A percentile compares a stretch with the other conserved stretches of the same genome.
These are phyloP conservation scores for Epichloe brachyelytri DNA, from an alignment of 2,329 filamentous ascomycete species.

Conservation along the genomic window DNA sequence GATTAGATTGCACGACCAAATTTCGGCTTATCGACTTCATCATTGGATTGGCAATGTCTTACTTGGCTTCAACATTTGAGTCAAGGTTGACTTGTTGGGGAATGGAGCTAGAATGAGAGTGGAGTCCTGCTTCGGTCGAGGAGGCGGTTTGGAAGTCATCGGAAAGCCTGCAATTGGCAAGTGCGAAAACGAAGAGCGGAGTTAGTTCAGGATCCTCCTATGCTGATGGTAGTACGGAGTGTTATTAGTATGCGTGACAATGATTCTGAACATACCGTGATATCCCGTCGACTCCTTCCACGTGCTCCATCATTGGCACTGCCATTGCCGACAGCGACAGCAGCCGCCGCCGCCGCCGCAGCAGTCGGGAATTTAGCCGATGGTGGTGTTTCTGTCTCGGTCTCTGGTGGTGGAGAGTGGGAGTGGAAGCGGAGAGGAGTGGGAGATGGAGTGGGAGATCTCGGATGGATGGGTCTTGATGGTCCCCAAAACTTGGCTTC, in stretches of 20 bases:
- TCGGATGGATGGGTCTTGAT: not conserved
- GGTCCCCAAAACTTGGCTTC: not conserved
- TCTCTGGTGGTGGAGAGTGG: not conserved
- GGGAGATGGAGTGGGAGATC: not conserved
- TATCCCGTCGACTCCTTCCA: constrained; percentile 3
- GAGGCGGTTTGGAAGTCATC: constrained; percentile 17
- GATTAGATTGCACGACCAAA: not conserved
- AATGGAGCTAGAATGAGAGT: constrained; percentile 15
- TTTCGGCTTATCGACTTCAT: not conserved
- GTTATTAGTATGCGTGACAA: not conserved
- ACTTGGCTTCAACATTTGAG: constrained; percentile 34
- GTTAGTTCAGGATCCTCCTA: not conserved
- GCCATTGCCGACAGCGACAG: constrained; percentile 1
- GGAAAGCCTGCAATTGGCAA: constrained; percentile 11
- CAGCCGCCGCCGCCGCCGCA: not conserved
- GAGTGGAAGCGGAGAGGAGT: not conserved
- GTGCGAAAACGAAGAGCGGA: not conserved
- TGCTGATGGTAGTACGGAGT: not conserved
- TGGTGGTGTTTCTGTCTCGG: not conserved
- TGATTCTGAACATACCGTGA: constrained; percentile 2
- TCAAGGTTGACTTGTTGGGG: constrained; percentile 29
- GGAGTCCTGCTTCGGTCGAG: constrained; percentile 24
- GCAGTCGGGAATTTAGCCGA: not conserved
- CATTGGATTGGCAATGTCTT: constrained; percentile 9
- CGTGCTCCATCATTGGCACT: constrained; percentile 6